Percentiles rank a stretch among this genome's conserved stretches.
Conservation (phyloP, 768 basidiomycete genomes). For the Gyrodon lividus region DNA sequence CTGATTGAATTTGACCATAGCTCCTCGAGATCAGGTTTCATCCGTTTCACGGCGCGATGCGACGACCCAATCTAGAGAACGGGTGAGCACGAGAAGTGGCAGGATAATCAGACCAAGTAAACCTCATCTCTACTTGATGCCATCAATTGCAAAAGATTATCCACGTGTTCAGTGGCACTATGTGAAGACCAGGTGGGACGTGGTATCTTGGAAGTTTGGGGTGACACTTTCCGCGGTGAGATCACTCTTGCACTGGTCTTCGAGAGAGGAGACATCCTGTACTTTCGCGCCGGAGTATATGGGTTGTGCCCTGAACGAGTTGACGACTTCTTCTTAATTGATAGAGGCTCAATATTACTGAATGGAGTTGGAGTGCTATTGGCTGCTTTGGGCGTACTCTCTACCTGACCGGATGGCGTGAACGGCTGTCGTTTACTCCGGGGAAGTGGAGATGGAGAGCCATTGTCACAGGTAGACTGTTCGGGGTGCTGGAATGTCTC, state of each 20-base stretch:
- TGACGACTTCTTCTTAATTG: conserved; percentile 83
- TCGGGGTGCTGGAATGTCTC: conserved; percentile 25
- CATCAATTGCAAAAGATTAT: conserved; percentile 47
- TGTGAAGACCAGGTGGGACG: conserved; percentile 20
- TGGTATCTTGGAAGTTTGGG: conserved; percentile 43
- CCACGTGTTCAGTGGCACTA: conserved; percentile 37
- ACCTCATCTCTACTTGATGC: conserved; percentile 69
- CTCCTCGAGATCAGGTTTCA: conserved; percentile 67
- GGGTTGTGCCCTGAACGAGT: conserved; percentile 44
- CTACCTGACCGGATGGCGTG: conserved; percentile 49
- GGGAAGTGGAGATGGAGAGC: conserved; percentile 52
- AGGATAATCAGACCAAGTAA: conserved; percentile 4
- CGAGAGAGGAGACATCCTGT: conserved; percentile 54
- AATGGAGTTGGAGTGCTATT: conserved; percentile 34
- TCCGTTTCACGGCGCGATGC: conserved; percentile 68
- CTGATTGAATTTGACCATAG: conserved; percentile 18
- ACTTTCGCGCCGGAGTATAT: conserved; percentile 36
- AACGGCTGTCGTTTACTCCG: conserved; percentile 73
- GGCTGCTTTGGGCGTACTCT: conserved; percentile 50
- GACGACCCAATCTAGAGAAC: conserved; percentile 63
- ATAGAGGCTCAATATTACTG: conserved; percentile 67
- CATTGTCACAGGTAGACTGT: conserved; percentile 28
- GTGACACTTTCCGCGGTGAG: conserved; percentile 55
- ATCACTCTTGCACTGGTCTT: conserved; percentile 42
- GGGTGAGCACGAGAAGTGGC: conserved; percentile 2